Conservation (phyloP, 1,139 yeast genomes). For the Meyerozyma smithsonii region DNA sequence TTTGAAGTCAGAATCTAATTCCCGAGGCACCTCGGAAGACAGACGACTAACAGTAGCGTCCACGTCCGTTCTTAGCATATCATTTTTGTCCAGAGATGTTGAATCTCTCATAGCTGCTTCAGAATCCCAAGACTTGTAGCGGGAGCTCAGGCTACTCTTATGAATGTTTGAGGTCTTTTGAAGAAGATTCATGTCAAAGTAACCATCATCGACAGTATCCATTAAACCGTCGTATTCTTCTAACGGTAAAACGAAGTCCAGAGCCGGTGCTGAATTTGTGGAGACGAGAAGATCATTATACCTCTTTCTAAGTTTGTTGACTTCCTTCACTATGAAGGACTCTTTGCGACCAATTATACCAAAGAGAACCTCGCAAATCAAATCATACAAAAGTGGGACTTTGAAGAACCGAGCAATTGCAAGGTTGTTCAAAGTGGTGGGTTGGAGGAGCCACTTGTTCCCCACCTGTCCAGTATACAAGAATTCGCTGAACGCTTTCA, state of each 20-base stretch:
- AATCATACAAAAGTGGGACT: constrained; percentile 63
- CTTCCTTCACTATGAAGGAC: constrained; percentile 42
- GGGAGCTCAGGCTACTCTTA: constrained; percentile 10
- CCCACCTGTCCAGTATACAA: constrained; percentile 77
- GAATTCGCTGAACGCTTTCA: constrained; percentile 65
- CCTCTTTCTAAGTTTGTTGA: constrained; percentile 26
- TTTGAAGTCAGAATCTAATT: constrained; percentile 12
- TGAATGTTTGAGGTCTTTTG: constrained; percentile 34
- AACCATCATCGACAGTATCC: constrained; percentile 57
- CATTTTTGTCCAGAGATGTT: no score
- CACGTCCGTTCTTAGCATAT: no score
- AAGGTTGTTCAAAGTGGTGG: constrained; percentile 62
- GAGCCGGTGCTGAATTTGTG: constrained; percentile 20
- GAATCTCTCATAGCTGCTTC: background rate
- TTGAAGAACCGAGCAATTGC: constrained; percentile 59
- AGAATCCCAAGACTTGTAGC: background rate
- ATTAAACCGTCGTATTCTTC: constrained; percentile 45
- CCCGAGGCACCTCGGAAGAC: background rate
- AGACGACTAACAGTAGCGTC: no score
- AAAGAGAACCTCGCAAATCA: constrained; percentile 62
- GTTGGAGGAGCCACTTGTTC: constrained; percentile 62
- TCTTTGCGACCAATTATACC: constrained; percentile 67
- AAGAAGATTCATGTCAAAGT: constrained; percentile 51
- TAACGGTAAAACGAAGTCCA: constrained; percentile 31
- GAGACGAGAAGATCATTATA: constrained; percentile 23